These are phyloP conservation scores for Ustilago shanxiensis DNA, from an alignment of 1,284 basidiomycete species.

Conservation along the genomic window DNA sequence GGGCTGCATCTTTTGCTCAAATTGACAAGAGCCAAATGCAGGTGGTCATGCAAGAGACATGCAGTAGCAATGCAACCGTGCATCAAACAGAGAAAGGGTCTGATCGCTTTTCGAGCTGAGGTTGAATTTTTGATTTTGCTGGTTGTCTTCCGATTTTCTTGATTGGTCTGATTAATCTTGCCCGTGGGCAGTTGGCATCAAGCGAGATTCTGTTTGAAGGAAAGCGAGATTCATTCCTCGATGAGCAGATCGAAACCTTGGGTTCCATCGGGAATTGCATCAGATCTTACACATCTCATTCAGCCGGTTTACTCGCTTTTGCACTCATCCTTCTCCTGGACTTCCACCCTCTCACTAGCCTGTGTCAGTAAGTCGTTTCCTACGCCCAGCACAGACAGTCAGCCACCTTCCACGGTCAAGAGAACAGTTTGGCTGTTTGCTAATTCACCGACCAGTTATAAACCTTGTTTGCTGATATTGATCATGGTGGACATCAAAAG, in stretches of 20 bases:
- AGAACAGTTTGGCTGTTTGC: neutral
- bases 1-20: conserved; percentile 3
- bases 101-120: neutral
- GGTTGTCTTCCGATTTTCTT: neutral
- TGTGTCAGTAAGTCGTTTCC: neutral
- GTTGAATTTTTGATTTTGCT: neutral
- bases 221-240: conserved; percentile 9
- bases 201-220: no score
- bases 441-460: neutral
- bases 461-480: neutral
- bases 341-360: neutral
- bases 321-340: neutral
- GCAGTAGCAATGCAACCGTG: conserved; percentile 31
- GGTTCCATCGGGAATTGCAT: neutral
- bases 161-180: no score
- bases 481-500: neutral
- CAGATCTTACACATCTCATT: conserved; percentile 2
- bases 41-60: conserved; percentile 1
- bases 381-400: neutral
- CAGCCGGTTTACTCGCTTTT: neutral
- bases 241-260: neutral
- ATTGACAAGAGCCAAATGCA: neutral
- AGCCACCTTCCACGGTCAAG: neutral
- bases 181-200: no score
- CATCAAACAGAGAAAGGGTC: conserved; percentile 5